Evolutionary conservation across 306 rosid genomes (phyloP).

Genomic region (Senna siamea): DNA sequence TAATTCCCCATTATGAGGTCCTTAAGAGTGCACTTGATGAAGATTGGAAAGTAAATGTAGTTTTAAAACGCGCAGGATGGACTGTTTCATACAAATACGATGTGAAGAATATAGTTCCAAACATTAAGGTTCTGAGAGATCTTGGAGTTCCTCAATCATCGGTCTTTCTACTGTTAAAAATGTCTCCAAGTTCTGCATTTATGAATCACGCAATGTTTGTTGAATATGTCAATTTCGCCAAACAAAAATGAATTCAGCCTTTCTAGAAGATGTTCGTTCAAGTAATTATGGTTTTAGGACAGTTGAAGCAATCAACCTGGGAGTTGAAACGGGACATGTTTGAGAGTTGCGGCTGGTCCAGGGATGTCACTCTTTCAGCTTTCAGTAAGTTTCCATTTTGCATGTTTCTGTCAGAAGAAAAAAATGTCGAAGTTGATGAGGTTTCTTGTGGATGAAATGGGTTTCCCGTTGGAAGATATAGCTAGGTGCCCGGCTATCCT

Average conservation of each 20-base stretch:
- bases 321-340: neutral
- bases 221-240: neutral
- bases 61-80: neutral
- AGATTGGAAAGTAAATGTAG: neutral
- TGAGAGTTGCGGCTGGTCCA: neutral
- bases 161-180: neutral
- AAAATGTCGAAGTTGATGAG: neutral
- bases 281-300: neutral
- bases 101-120: neutral
- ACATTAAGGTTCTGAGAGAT: neutral
- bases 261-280: neutral
- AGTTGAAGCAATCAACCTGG: neutral
- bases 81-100: neutral
- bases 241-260: neutral
- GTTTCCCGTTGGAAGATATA: neutral
- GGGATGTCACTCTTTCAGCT: conserved; percentile 12
- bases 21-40: neutral
- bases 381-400: neutral
- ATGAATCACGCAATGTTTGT: neutral
- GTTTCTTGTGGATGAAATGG: neutral
- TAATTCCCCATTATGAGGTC: no score
- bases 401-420: neutral
- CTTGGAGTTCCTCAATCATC: neutral
- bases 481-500: neutral
- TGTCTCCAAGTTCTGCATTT: neutral